phyloP scores from a whole-genome alignment of 495 filamentous ascomycete genomes.

The Xylaria longipes region DNA sequence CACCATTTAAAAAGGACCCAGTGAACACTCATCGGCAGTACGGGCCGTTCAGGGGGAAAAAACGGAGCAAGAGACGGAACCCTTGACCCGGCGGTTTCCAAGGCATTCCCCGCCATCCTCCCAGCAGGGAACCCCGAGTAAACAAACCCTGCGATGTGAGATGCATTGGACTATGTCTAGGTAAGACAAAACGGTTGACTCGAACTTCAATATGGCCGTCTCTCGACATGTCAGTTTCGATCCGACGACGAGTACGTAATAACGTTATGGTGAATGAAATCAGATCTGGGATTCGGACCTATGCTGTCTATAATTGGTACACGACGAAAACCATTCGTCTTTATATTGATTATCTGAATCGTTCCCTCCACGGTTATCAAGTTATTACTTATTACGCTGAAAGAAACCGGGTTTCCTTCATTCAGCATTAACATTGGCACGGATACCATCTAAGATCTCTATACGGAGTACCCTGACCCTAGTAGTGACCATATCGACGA shows the following conservation, averaged over 20 bases:
- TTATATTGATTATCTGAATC: not conserved
- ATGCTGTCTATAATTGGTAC: not conserved
- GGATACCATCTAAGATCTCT: not conserved
- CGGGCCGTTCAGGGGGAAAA: constrained; percentile 10
- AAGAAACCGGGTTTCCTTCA: not conserved
- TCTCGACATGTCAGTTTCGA: not conserved
- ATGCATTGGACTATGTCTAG: not conserved
- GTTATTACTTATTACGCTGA: not conserved
- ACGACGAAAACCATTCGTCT: not conserved
- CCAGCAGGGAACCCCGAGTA: not conserved
- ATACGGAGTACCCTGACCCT: not conserved
- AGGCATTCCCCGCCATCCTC: not conserved
- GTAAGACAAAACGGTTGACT: not conserved
- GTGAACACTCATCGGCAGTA: constrained; percentile 2
- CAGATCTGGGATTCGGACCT: not conserved
- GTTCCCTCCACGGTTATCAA: not conserved
- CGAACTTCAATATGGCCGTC: not conserved
- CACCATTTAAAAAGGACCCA: not conserved
- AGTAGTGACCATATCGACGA: not conserved
- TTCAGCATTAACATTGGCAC: not conserved
- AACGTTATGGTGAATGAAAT: not conserved
- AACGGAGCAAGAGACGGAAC: not conserved
- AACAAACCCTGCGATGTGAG: not conserved
- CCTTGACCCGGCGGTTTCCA: not conserved
- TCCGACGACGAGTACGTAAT: not conserved